Evolutionary conservation across 2,329 filamentous ascomycete species (phyloP), one percentile per base, ranked within the genome.

Genomic region (Cercospora sp.): DNA sequence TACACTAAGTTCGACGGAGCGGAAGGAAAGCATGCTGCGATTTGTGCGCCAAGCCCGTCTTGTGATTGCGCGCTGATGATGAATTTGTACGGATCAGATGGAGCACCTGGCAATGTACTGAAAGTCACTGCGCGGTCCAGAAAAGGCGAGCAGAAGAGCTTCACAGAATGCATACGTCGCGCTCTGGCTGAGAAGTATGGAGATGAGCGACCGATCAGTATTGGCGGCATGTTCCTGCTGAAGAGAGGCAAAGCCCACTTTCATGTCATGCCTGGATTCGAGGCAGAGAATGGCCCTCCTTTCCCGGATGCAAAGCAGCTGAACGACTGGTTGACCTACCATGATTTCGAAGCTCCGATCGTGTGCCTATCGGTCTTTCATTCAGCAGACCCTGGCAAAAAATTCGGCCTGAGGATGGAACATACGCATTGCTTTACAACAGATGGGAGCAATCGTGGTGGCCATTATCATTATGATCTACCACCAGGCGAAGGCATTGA

Each of bases 1-100:
- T 74, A 71, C 51, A 79, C 83, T 16, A 82, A 77, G n/a, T 77
- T 80, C 16, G 82, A 84, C 53, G 80, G 82, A 40, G 73, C 80
- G 71, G 81, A 84, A 58, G 80, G 82, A 48, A 74, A 81, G 72
- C 73, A 77, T 73, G 51, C 66, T 2, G 63, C 68, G 5, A 58
- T 69, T 8, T 74, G 75, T 31, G 70, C 69, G 33, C 66, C 8
- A 8, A 70, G 69, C 62, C 72, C 73, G 2, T 74, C 70, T 18
- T 69, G 71, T 0, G 73, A 76, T 48, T 77, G 75, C 45, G 75
- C 75, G 3, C 64, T 77, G 10, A 77, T 77, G 75, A 74, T 76
- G 69, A 77, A 77, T 42, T 63, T 77, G 8, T 77, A 70, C 36
- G 75, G 74, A 8, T 75, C 71, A 4, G 18, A 64, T n/a, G 75